Evolutionary conservation across 441 rosid species (phyloP).

Genomic region (Corymbia citriodora): DNA sequence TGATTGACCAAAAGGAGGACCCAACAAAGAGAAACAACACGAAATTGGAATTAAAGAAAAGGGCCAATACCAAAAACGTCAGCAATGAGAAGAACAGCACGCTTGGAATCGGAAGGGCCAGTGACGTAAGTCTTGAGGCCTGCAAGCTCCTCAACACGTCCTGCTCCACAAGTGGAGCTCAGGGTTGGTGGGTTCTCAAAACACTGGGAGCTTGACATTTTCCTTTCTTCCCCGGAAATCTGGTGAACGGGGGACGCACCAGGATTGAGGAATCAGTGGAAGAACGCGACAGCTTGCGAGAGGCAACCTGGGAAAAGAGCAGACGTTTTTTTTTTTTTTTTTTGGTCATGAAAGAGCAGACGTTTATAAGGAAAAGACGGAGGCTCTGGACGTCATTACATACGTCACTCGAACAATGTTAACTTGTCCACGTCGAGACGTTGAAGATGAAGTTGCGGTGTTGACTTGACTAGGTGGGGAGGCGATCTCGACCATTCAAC

Average conservation of each 20-base stretch:
- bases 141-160: background rate
- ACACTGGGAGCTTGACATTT: slow-evolving; percentile 9
- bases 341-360: background rate
- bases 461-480: background rate
- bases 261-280: background rate
- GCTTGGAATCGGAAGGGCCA: slow-evolving; percentile 8
- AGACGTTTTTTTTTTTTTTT: background rate
- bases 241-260: background rate
- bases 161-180: background rate
- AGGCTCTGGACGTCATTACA: background rate
- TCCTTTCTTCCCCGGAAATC: background rate
- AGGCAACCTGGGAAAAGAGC: background rate
- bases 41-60: background rate
- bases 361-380: background rate
- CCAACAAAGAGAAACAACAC: background rate
- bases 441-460: background rate
- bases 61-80: slow-evolving; percentile 4
- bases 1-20: background rate
- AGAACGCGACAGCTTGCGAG: background rate
- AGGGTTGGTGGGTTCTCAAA: slow-evolving; percentile 10
- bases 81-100: slow-evolving; percentile 2
- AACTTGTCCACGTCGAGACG: background rate
- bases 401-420: background rate
- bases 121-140: slow-evolving; percentile 8
- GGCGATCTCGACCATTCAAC: background rate